Percentiles rank a stretch among this genome's conserved stretches.
phyloP scores from a whole-genome alignment of 2,329 filamentous ascomycete genomes.

The Fusarium anguioides region DNA sequence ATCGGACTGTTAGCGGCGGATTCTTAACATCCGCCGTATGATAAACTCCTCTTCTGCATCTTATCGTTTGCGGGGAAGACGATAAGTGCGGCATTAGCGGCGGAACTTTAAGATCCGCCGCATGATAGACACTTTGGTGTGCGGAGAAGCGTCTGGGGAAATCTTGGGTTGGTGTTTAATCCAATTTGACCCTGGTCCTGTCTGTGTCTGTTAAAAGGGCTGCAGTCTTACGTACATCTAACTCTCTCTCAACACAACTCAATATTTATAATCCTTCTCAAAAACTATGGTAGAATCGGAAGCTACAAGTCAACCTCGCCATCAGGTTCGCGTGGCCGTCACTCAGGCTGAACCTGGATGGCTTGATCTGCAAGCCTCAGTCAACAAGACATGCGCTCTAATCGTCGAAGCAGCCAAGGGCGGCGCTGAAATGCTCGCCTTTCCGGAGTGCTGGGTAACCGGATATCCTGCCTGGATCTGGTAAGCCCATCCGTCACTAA shows the following conservation, averaged over 20 bases:
- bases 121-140: too few relatives aligned
- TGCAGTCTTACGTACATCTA: not conserved
- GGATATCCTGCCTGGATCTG: slow-evolving; percentile 46
- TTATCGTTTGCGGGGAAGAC: not conserved
- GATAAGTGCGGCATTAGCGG: not conserved
- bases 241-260: not conserved
- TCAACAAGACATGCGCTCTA: slow-evolving; percentile 31
- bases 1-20: too few relatives aligned
- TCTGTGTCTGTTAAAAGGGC: not conserved
- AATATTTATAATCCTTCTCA: too few relatives aligned
- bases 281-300: not conserved
- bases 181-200: too few relatives aligned
- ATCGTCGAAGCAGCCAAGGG: slow-evolving; percentile 45
- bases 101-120: not conserved
- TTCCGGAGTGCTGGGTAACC: slow-evolving; percentile 64
- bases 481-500: not conserved
- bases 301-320: not conserved
- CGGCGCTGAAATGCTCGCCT: slow-evolving; percentile 64
- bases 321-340: slow-evolving; percentile 20
- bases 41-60: too few relatives aligned
- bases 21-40: too few relatives aligned
- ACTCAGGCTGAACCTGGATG: slow-evolving; percentile 39
- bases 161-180: too few relatives aligned
- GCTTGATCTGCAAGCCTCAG: slow-evolving; percentile 26
- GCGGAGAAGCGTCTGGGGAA: too few relatives aligned